phyloP scores from a whole-genome alignment of 2,329 filamentous ascomycete species.

The Epichloe amarillans region DNA sequence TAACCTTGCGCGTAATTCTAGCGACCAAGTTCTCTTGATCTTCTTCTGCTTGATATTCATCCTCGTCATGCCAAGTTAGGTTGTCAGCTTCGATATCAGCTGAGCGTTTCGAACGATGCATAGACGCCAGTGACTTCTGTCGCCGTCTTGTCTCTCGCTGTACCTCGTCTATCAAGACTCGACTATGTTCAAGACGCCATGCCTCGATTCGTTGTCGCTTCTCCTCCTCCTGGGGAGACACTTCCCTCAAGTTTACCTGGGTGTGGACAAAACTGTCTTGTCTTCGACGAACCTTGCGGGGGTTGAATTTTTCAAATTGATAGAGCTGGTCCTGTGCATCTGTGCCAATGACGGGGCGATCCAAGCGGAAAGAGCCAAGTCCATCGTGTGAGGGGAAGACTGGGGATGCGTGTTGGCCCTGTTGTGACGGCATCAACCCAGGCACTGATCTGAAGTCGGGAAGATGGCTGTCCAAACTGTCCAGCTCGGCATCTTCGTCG shows the following conservation, averaged over 20 bases:
- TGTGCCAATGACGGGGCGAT: conserved; percentile 37
- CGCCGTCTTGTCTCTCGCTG: conserved; percentile 68
- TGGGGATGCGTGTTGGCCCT: conserved; percentile 38
- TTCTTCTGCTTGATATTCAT: conserved; percentile 28
- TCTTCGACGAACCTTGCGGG: conserved; percentile 45
- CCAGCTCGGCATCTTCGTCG: conserved; percentile 67
- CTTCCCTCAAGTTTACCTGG: conserved; percentile 37
- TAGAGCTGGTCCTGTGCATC: conserved; percentile 74
- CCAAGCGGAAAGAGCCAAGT: conserved; percentile 65
- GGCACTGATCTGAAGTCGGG: conserved; percentile 67
- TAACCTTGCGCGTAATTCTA: conserved; percentile 70
- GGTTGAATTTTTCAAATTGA: conserved; percentile 78
- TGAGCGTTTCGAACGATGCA: conserved; percentile 15
- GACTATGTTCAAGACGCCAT: conserved; percentile 87
- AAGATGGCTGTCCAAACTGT: conserved; percentile 85
- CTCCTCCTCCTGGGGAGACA: conserved; percentile 51
- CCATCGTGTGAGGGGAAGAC: conserved; percentile 90
- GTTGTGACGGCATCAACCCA: conserved; percentile 13
- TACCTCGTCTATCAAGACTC: conserved; percentile 73
- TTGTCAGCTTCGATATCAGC: conserved; percentile 24
- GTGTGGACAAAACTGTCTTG: conserved; percentile 40
- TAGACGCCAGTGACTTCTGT: conserved; percentile 45
- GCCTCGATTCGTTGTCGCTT: conserved; percentile 74
- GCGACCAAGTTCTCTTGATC: conserved; percentile 62
- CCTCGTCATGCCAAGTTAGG: conserved; percentile 41